Evolutionary conservation across 441 rosid species (phyloP).

Genomic region (Populus hybrid): DNA sequence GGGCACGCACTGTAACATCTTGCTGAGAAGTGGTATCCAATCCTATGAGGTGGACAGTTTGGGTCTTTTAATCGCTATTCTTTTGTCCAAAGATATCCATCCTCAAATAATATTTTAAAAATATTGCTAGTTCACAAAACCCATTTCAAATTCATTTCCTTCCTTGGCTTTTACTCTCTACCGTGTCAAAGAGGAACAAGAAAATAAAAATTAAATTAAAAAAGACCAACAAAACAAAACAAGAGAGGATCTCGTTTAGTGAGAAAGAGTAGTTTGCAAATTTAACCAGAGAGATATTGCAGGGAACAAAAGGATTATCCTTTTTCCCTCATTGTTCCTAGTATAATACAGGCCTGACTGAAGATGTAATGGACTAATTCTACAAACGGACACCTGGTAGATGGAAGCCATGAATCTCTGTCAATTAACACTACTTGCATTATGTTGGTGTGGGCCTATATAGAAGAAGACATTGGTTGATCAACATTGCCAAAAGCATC

Average conservation of each 20-base stretch:
- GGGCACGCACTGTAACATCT: no score
- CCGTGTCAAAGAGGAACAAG: background rate
- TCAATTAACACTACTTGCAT: slow-evolving; percentile 7
- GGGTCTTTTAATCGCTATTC: no score
- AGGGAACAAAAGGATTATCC: background rate
- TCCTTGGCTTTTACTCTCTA: background rate
- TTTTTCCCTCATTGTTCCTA: slow-evolving; percentile 9
- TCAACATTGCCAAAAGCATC: background rate
- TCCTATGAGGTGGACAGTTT: no score
- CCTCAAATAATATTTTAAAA: no score
- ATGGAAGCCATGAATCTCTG: background rate
- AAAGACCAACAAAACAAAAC: background rate
- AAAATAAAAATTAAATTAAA: no score
- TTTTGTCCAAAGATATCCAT: no score
- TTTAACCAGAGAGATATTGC: slow-evolving; percentile 11
- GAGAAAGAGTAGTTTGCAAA: background rate
- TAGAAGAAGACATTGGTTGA: background rate
- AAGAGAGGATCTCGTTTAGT: background rate
- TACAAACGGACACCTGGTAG: slow-evolving; percentile 8
- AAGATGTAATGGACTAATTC: slow-evolving; percentile 5
- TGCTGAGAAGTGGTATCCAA: no score
- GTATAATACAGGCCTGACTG: slow-evolving; percentile 19
- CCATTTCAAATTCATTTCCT: background rate
- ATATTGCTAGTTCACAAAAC: no score
- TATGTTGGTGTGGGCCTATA: background rate